Evolutionary conservation across 352 stramenopile species (phyloP).

Genomic region (Albugo candida): DNA sequence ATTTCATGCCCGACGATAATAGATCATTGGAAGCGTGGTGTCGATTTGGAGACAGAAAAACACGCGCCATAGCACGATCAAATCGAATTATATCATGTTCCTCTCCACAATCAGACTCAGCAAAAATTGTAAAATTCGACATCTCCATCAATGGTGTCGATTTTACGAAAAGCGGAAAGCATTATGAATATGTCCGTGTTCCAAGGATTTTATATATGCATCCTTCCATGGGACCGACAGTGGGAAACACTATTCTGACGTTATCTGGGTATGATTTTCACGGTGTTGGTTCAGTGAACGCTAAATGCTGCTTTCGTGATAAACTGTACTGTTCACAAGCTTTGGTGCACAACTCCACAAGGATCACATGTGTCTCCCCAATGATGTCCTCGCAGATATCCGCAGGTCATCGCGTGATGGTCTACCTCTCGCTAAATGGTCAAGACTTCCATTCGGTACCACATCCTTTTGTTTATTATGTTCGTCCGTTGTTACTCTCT

Average conservation of each 20-base stretch:
- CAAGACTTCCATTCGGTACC: conserved; percentile 30
- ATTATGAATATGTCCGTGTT: conserved; percentile 35
- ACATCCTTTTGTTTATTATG: too few relatives aligned
- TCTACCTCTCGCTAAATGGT: conserved; percentile 62
- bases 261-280: conserved; percentile 34
- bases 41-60: conserved; percentile 17
- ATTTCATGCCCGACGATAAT: conserved; percentile 12
- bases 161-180: conserved; percentile 45
- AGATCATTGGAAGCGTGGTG: conserved; percentile 15
- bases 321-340: conserved; percentile 16
- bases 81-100: conserved; percentile 18
- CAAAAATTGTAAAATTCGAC: conserved; percentile 7
- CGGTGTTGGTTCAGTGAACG: conserved; percentile 19
- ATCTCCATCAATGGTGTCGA: conserved; percentile 62
- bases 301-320: conserved; percentile 42
- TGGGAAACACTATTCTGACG: conserved; percentile 29
- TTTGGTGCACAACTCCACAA: conserved; percentile 6
- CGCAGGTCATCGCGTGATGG: conserved; percentile 12
- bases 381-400: conserved; percentile 4
- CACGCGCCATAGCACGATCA: conserved; percentile 21
- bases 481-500: too few relatives aligned
- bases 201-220: conserved; percentile 26
- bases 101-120: conserved; percentile 14
- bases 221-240: conserved; percentile 20
- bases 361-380: conserved; percentile 6